A percentile compares a stretch with the other conserved stretches of the same genome.
These are phyloP conservation scores for Trichothecium sympodiale DNA, from an alignment of 2,329 filamentous ascomycete genomes.

Conservation along the genomic window DNA sequence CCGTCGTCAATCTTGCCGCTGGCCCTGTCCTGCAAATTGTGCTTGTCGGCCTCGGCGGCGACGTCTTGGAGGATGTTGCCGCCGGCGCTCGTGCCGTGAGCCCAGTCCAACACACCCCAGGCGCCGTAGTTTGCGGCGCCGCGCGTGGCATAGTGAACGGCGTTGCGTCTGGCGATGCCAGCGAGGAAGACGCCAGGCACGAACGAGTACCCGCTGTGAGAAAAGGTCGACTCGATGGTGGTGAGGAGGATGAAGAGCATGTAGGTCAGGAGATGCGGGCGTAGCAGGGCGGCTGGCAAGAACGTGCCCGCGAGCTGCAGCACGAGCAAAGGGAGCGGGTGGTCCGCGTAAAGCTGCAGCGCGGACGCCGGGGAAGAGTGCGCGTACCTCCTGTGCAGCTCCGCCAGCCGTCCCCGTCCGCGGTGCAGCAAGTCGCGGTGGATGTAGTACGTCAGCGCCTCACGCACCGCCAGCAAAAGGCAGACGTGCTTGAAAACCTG, in stretches of 20 bases:
- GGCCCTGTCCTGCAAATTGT: slow-evolving; percentile 33
- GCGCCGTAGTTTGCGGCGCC: slow-evolving; percentile 51
- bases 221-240: slow-evolving; percentile 55
- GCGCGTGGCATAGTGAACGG: slow-evolving; percentile 41
- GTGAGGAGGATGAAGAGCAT: slow-evolving; percentile 51
- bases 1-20: slow-evolving; percentile 20
- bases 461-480: slow-evolving; percentile 31
- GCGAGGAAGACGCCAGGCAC: slow-evolving; percentile 42
- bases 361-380: slow-evolving; percentile 42
- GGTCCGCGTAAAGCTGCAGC: slow-evolving; percentile 54
- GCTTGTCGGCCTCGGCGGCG: slow-evolving; percentile 45
- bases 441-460: slow-evolving; percentile 60
- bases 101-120: slow-evolving; percentile 53
- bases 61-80: slow-evolving; percentile 41
- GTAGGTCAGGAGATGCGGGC: slow-evolving; percentile 64
- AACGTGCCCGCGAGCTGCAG: slow-evolving; percentile 55
- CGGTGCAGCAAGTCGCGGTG: slow-evolving; percentile 63
- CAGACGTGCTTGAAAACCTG: slow-evolving; percentile 37
- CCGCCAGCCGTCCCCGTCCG: slow-evolving; percentile 18
- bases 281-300: slow-evolving; percentile 51
- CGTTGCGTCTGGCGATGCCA: slow-evolving; percentile 32
- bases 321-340: slow-evolving; percentile 53
- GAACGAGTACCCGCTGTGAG: slow-evolving; percentile 56
- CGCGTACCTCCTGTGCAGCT: slow-evolving; percentile 30
- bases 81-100: slow-evolving; percentile 42